Base-by-base conservation (phyloP, 495 filamentous ascomycete species). In the Penicillium antarcticum region DNA sequence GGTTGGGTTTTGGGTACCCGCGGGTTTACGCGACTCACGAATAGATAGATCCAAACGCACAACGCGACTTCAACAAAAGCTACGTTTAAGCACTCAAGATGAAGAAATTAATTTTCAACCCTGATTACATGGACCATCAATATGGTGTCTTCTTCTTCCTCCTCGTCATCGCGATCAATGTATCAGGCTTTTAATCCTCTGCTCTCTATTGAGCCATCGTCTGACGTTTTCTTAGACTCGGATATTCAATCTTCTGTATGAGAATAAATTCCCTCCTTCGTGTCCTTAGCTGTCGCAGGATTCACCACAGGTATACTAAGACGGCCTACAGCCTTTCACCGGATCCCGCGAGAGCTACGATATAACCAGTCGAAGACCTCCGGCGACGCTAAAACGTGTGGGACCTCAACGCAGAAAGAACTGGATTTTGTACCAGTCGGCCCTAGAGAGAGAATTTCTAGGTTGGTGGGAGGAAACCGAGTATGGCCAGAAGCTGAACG, bases 401-500 rank as follows among this genome's bases (percentile, higher is more conserved):
- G 40, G 41, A 45, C 48, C 40, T 12, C 8, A 51, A 9, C 12
- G 12, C 33, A 44, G 32, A 32, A 51, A 38, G 14, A 51, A 38
- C 1, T 51, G 33, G 48, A 38, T 44, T 18, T 0, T 38, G 32
- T 51, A 44, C 14, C 21, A 51, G 8, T 8, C 19, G 5, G 35
- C 1, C 3, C 16, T 5, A 11, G 39, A 35, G 8, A 44, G 32
- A 13, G 32, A 44, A 7, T 51, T 51, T 39, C 32, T 44, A 0
- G n/a, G 0, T 18, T 44, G 33, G 48, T 51, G 40, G 48, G 26
- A 23, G n/a, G 37, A 38, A 26, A 51, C 48, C 8, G 19, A 51
- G 21, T 51, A 44, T 16, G 40, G 39, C 4, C 40, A 38, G 12
- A 5, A 16, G 21, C 40, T 51, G 8, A 43, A 51, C 10, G n/a